Evolutionary conservation across 441 rosid species (phyloP), one percentile per base, ranked within the genome.

Genomic region (Omphalea diandra): DNA sequence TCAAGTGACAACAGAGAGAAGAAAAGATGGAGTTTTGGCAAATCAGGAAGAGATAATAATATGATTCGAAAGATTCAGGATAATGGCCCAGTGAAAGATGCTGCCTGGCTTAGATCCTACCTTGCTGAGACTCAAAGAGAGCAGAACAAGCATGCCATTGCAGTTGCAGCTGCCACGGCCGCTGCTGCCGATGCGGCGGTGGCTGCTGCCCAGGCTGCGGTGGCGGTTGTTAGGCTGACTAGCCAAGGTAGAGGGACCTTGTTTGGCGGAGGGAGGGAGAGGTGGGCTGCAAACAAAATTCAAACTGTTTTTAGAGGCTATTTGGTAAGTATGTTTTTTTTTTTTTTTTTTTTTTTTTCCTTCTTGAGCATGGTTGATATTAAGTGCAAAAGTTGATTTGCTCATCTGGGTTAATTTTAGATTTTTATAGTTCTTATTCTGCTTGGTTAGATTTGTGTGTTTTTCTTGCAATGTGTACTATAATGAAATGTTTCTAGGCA

Each of bases 81-180:
- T 54, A 73, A 71, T 68, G 56, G 69, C 43, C 78, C 77, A 15
- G 73, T 43, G 3, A 55, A 61, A 20, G 93, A 92, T 71, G 62
- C 78, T 43, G 75, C 79, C 29, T 90, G 97, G 99, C 82, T 84
- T 50, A 84, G 90, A 79, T 86, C 89, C 14, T 87, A 80, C 81
- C 58, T 84, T n/a, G 67, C 86, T 63, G 88, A 91, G 56, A 61
- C 87, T 3, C 93, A 87, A 71, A 84, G 81, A n/a, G 91, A 94
- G 65, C 99, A 92, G 82, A 92, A 75, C 83, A 94, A 86, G 85
- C 97, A 92, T 77, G 98, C 98, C 22, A 90, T 94, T 60, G 96
- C 97, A 1, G 94, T 94, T 0, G 97, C 97, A 0, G 77, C 82
- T 3, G 82, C 82, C 36, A 79, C 82, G 1, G 79, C 82, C 2